Base-by-base conservation (phyloP, 495 filamentous ascomycete species). In the Neurospora africana region DNA sequence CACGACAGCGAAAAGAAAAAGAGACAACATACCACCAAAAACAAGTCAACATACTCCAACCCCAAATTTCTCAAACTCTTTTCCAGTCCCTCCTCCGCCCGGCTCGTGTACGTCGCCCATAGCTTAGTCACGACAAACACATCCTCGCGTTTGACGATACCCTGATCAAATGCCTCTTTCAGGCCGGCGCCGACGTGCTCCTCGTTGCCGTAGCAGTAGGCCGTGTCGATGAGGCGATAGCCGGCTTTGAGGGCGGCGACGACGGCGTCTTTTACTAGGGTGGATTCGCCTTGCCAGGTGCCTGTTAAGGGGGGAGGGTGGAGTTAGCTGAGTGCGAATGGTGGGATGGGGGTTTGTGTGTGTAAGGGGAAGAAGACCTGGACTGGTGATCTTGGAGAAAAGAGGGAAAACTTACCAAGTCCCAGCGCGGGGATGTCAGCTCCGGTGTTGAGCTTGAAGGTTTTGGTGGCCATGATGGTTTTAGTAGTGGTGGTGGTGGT, bases 91-190 rank as follows among this genome's bases (percentile, higher is more conserved):
- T 89, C 82, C 80, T 91, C 88, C 19, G 90, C 88, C 2, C 89
- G 84, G 11, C 84, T 86, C 78, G 90, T 89, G 80, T 90, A 95
- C 23, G 92, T 93, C 75, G 88, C 90, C 93, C 92, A 95, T 38
- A 95, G 82, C 82, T 97, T 97, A 35, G 88, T 91, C 65, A 91
- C 92, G 53, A 97, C 87, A 81, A 95, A 97, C 58, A 95, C 81
- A 70, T 95, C 90, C 79, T 92, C 88, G 65, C 93, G 84, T 83
- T 89, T 91, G 53, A 92, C 85, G 36, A 90, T 84, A 1, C 91
- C 91, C 2, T 83, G 77, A 9, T 81, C 86, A 75, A 96, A 89
- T 17, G 91, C 93, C 68, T 91, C 84, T 65, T 81, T 81, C 61
- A 90, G 78, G 6, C 85, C 88, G 71, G 82, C 76, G 15, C 88